Conservation (phyloP, 108 stramenopile species). For the Nitzschia sp. region DNA sequence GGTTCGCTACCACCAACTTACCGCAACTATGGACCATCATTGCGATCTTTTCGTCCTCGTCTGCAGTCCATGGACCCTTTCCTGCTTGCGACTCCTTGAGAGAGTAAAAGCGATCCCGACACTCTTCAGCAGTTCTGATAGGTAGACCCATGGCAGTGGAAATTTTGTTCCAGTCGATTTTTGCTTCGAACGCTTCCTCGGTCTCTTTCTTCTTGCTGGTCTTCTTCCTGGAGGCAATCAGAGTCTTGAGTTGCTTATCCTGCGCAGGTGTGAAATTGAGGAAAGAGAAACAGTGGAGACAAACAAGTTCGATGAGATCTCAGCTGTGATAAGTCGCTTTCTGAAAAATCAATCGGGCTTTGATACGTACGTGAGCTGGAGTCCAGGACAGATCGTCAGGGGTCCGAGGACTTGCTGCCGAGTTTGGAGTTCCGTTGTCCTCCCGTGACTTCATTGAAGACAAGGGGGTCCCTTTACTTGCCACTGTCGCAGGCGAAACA, state of each 20-base stretch:
- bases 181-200: conserved; percentile 3
- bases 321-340: no score
- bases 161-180: conserved; percentile 36
- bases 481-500: conserved; percentile 12
- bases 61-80: conserved; percentile 68
- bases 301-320: no score
- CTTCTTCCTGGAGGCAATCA: conserved; percentile 33
- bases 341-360: no score
- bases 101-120: conserved; percentile 28
- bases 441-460: background rate
- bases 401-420: conserved; percentile 2
- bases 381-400: conserved; percentile 19
- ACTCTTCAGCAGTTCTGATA: conserved; percentile 18
- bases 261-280: background rate
- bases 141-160: conserved; percentile 15
- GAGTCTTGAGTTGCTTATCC: conserved; percentile 36
- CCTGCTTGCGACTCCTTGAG: conserved; percentile 24
- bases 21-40: conserved; percentile 57
- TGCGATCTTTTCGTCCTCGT: conserved; percentile 64
- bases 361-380: background rate
- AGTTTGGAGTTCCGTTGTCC: background rate
- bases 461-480: conserved; percentile 1
- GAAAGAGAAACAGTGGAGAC: no score
- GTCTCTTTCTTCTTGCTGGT: conserved; percentile 16
- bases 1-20: background rate